Conservation (phyloP, 2,329 filamentous ascomycete genomes). For the Pyrenophora tritici-repentis region DNA sequence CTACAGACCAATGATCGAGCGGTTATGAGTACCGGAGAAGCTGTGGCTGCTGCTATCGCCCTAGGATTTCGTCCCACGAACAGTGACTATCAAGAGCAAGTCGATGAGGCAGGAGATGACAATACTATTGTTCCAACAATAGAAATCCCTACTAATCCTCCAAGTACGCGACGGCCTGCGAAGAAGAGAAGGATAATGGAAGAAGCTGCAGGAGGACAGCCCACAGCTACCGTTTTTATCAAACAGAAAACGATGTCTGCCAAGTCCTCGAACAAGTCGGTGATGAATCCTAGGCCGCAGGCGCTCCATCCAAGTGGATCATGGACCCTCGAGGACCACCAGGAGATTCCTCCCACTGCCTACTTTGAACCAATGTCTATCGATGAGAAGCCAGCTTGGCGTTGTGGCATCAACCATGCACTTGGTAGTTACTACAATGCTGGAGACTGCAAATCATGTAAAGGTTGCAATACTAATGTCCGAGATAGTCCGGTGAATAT, state of each 20-base stretch:
- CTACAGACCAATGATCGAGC: neutral
- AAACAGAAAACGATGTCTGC: neutral
- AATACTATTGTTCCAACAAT: no score
- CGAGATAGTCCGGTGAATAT: slow-evolving; percentile 10
- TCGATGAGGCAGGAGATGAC: no score
- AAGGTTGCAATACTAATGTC: slow-evolving; percentile 28
- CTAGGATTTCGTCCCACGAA: slow-evolving; percentile 10
- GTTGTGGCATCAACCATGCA: slow-evolving; percentile 32
- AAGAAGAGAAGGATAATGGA: no score
- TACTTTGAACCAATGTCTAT: slow-evolving; percentile 22
- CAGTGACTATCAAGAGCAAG: no score
- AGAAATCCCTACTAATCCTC: no score
- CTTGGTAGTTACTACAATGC: slow-evolving; percentile 39
- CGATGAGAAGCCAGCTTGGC: slow-evolving; percentile 30
- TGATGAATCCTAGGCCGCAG: no score
- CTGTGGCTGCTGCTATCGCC: slow-evolving; percentile 10
- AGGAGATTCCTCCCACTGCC: slow-evolving; percentile 25
- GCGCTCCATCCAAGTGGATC: slow-evolving; percentile 19
- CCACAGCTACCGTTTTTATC: no score
- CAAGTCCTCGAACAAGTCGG: neutral
- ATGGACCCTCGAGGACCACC: slow-evolving; percentile 23
- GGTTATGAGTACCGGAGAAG: slow-evolving; percentile 14
- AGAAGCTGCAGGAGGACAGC: neutral
- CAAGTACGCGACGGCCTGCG: no score
- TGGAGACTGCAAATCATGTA: slow-evolving; percentile 30